These are phyloP conservation scores for Hibiscus trionum DNA, from an alignment of 345 rosid genomes.

Conservation along the genomic window DNA sequence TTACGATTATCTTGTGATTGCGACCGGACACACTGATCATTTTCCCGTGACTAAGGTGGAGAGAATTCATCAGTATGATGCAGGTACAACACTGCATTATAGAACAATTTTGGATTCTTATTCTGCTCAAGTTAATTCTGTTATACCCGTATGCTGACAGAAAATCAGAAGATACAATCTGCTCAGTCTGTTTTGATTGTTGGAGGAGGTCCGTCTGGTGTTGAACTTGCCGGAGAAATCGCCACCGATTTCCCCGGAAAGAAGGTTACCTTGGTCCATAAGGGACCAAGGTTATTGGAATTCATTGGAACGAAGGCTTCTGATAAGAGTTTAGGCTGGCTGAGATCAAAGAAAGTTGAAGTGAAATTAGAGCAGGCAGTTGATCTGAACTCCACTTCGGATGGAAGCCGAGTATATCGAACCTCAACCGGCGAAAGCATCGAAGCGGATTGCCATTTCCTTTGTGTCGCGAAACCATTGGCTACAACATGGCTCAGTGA, in stretches of 20 bases:
- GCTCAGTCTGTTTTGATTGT: conserved; percentile 65
- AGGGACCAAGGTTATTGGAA: conserved; percentile 72
- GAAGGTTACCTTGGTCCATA: conserved; percentile 69
- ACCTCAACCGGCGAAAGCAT: conserved; percentile 60
- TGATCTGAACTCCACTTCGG: conserved; percentile 42
- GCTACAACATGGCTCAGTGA: conserved; percentile 65
- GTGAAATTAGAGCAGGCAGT: conserved; percentile 61
- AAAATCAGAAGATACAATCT: conserved; percentile 61
- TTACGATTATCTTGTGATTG: conserved; percentile 77
- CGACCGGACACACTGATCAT: conserved; percentile 62
- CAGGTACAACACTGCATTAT: conserved; percentile 30
- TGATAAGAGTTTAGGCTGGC: conserved; percentile 59
- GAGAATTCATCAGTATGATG: conserved; percentile 45
- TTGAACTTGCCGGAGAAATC: conserved; percentile 88
- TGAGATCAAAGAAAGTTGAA: conserved; percentile 58
- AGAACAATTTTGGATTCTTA: neutral
- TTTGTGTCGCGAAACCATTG: conserved; percentile 57
- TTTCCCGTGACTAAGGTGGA: conserved; percentile 46
- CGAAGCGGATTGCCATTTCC: conserved; percentile 67
- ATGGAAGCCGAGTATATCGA: conserved; percentile 32
- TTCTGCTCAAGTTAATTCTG: conserved; percentile 3
- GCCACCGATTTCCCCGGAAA: conserved; percentile 73
- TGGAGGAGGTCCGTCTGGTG: conserved; percentile 96
- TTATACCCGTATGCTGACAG: conserved; percentile 27
- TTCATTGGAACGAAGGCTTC: conserved; percentile 56